Percentiles rank a stretch among this genome's conserved stretches.
phyloP scores from a whole-genome alignment of 2,329 filamentous ascomycete genomes.

The Colletotrichum ledebouriae region DNA sequence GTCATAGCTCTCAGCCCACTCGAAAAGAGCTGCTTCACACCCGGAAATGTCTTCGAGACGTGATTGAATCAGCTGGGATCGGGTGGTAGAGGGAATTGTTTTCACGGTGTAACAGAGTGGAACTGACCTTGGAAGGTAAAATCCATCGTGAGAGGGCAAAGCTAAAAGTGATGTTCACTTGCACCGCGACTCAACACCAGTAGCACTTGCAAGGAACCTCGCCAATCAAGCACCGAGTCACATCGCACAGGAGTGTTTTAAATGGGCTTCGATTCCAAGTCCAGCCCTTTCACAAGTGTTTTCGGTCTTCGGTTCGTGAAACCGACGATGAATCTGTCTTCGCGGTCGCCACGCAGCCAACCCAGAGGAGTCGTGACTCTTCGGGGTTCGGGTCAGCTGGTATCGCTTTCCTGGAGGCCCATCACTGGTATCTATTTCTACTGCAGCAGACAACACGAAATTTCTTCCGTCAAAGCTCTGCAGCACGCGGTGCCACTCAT shows the following conservation, averaged over 20 bases:
- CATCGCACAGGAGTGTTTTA: too few relatives aligned
- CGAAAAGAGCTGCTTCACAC: slow-evolving; percentile 59
- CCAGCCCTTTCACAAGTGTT: background rate
- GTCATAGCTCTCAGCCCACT: slow-evolving; percentile 76
- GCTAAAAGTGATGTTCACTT: background rate
- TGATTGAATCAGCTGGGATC: background rate
- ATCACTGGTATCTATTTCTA: background rate
- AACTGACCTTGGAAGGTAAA: background rate
- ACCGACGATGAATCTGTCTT: background rate
- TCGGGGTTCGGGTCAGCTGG: background rate
- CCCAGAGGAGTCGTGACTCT: background rate
- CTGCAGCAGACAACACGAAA: background rate
- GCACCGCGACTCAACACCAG: too few relatives aligned
- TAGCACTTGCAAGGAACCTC: too few relatives aligned
- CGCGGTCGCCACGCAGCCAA: background rate
- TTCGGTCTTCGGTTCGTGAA: too few relatives aligned
- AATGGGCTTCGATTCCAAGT: background rate
- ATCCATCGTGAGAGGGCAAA: background rate
- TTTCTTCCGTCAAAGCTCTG: background rate
- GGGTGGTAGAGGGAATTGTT: background rate
- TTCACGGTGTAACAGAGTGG: too few relatives aligned
- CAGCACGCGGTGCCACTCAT: background rate
- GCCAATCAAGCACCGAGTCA: too few relatives aligned
- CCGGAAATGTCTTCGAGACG: background rate
- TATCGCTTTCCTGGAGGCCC: background rate